Evolutionary conservation across 1,284 basidiomycete species (phyloP).

Genomic region (Ceratobasidium sp.): DNA sequence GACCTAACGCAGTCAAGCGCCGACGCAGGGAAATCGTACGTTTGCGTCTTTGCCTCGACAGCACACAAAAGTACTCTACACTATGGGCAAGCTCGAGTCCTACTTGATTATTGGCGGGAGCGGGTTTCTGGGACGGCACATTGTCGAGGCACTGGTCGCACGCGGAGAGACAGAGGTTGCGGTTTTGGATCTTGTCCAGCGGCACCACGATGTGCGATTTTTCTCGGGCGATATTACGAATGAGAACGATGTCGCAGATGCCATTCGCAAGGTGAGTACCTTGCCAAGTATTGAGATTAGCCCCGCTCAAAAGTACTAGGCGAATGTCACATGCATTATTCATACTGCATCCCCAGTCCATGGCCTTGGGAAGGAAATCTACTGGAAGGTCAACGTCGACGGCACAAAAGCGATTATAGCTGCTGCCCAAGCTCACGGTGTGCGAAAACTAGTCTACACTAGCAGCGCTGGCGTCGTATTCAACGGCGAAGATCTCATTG

Average conservation of each 20-base stretch:
- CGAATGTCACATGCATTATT: slow-evolving; percentile 87
- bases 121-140: slow-evolving; percentile 91
- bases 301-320: slow-evolving; percentile 61
- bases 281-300: not conserved
- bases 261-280: slow-evolving; percentile 76
- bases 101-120: slow-evolving; percentile 92
- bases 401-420: slow-evolving; percentile 91
- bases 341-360: slow-evolving; percentile 95
- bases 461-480: slow-evolving; percentile 95
- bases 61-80: slow-evolving; percentile 34
- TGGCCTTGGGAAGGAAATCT: slow-evolving; percentile 78
- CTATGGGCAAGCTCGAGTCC: slow-evolving; percentile 59
- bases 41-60: slow-evolving; percentile 32
- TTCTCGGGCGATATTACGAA: slow-evolving; percentile 89
- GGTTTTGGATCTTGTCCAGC: slow-evolving; percentile 91
- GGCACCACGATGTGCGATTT: slow-evolving; percentile 82
- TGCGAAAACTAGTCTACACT: slow-evolving; percentile 94
- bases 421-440: slow-evolving; percentile 77
- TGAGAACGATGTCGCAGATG: slow-evolving; percentile 76
- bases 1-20: slow-evolving; percentile 8
- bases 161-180: slow-evolving; percentile 82
- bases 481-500: slow-evolving; percentile 84
- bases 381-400: slow-evolving; percentile 94
- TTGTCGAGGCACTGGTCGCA: slow-evolving; percentile 84
- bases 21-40: slow-evolving; percentile 39